Evolutionary conservation across 345 rosid genomes (phyloP).

Genomic region (Anastatica hierochuntica): DNA sequence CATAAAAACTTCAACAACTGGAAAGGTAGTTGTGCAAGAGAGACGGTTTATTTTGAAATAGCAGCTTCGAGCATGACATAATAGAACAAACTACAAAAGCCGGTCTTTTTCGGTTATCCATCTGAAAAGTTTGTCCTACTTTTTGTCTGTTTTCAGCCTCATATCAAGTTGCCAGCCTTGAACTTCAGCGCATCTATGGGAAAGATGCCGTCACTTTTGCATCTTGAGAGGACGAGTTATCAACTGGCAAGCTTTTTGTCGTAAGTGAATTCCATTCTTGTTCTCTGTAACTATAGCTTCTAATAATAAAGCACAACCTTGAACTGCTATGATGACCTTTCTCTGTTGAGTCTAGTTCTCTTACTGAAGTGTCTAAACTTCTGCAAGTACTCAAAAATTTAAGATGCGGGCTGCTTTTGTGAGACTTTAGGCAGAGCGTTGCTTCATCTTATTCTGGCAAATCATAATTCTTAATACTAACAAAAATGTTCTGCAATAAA

Average conservation of each 20-base stretch:
- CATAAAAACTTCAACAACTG: slow-evolving; percentile 74
- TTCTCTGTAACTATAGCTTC: slow-evolving; percentile 5
- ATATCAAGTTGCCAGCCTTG: slow-evolving; percentile 73
- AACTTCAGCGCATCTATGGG: slow-evolving; percentile 81
- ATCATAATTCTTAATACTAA: not conserved
- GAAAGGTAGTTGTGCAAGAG: slow-evolving; percentile 51
- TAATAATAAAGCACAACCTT: slow-evolving; percentile 6
- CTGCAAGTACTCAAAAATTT: slow-evolving; percentile 12
- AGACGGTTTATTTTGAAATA: not conserved
- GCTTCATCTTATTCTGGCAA: slow-evolving; percentile 19
- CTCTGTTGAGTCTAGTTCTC: slow-evolving; percentile 14
- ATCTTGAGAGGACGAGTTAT: slow-evolving; percentile 20
- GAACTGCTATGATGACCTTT: slow-evolving; percentile 3
- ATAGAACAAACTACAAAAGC: slow-evolving; percentile 12
- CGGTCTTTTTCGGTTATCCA: not conserved
- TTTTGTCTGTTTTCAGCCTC: slow-evolving; percentile 46
- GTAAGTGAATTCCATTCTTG: slow-evolving; percentile 2
- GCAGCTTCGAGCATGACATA: slow-evolving; percentile 2
- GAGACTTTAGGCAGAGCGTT: slow-evolving; percentile 20
- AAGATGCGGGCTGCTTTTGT: slow-evolving; percentile 33
- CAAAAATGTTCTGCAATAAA: slow-evolving; percentile 5
- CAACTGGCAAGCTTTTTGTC: slow-evolving; percentile 7
- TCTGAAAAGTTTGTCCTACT: slow-evolving; percentile 6
- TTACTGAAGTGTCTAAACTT: not conserved
- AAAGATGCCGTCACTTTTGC: slow-evolving; percentile 37